Base-by-base conservation (phyloP, 345 rosid genomes). In the Eucalyptus cloeziana region DNA sequence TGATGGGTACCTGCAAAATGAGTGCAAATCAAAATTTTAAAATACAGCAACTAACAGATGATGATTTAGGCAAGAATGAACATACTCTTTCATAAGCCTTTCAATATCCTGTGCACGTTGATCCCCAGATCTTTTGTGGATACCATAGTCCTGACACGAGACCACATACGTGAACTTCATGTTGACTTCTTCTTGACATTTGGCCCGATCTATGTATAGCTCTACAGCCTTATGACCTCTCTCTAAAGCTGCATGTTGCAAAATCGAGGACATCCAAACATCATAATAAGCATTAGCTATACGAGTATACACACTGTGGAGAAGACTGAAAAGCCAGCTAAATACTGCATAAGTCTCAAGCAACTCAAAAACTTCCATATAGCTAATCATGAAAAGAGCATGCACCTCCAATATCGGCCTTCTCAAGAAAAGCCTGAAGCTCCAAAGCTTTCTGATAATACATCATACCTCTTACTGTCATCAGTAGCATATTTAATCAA, bases 371-470 rank as follows among this genome's bases (percentile, higher is more conserved):
- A 51, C 22, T 33, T 89, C 9, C 33, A 64, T 17, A 14, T 83
- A 52, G 40, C 52, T 87, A 88, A 25, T 22, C 44, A 54, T 58
- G 81, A 31, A 92, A 49, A 87, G 69, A 89, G 79, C 27, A 91
- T 10, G 56, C 88, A 97, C 99, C 99, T 94, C 96, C 96, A 90
- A 95, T 95, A 90, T 92, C 91, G 89, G 99, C 99, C 99, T 96
- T 96, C 90, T 98, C 99, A 91, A 98, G 98, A 93, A 98, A 98
- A 87, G 99, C 97, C 93, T 96, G 99, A 89, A 98, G 97, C 92
- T 98, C 99, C 96, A 98, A 93, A 49, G 99, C 99, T 93, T 93
- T 95, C 58, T 96, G 94, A 90, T 94, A 95, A 92, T 96, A 98
- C 99, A 98, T 98, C 99, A 98, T 97, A 87, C 99, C 99, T 93